Percentiles rank a stretch among this genome's conserved stretches.
These are phyloP conservation scores for Cystobasidium slooffiae DNA, from an alignment of 1,284 basidiomycete genomes.

Conservation along the genomic window DNA sequence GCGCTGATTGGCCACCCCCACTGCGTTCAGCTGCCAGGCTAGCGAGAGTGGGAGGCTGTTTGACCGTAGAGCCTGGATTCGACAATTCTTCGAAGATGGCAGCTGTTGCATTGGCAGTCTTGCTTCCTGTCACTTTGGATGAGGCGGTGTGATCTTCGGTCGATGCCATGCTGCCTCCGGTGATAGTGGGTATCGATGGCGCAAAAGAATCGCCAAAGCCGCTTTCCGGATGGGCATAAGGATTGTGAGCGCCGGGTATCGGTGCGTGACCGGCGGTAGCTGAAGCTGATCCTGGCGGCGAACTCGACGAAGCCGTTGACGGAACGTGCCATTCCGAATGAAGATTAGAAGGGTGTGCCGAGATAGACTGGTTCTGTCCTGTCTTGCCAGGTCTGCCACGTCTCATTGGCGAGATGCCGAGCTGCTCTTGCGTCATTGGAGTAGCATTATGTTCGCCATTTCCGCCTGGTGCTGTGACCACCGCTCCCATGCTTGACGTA, in stretches of 20 bases:
- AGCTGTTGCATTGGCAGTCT: slow-evolving; percentile 31
- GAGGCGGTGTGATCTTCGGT: background rate
- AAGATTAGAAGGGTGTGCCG: background rate
- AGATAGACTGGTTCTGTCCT: slow-evolving; percentile 4
- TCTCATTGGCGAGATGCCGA: slow-evolving; percentile 57
- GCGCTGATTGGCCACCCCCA: background rate
- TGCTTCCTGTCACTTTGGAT: background rate
- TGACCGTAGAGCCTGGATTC: slow-evolving; percentile 22
- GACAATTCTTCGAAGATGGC: slow-evolving; percentile 31
- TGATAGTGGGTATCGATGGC: background rate
- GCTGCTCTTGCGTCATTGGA: slow-evolving; percentile 36
- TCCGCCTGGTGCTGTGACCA: background rate
- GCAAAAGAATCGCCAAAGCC: slow-evolving; percentile 43
- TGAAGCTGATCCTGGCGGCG: background rate
- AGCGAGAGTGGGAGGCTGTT: slow-evolving; percentile 34
- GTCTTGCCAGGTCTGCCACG: slow-evolving; percentile 55
- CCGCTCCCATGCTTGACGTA: slow-evolving; percentile 32
- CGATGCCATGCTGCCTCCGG: background rate
- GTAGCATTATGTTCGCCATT: background rate
- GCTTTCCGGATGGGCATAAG: background rate
- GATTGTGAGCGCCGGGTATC: slow-evolving; percentile 4
- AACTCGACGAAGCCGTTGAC: background rate
- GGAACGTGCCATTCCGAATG: slow-evolving; percentile 14
- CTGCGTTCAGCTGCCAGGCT: slow-evolving; percentile 30
- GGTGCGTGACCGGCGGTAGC: background rate